Conservation (phyloP, 139 green algal genomes). For the Tetradesmus obliquus region DNA sequence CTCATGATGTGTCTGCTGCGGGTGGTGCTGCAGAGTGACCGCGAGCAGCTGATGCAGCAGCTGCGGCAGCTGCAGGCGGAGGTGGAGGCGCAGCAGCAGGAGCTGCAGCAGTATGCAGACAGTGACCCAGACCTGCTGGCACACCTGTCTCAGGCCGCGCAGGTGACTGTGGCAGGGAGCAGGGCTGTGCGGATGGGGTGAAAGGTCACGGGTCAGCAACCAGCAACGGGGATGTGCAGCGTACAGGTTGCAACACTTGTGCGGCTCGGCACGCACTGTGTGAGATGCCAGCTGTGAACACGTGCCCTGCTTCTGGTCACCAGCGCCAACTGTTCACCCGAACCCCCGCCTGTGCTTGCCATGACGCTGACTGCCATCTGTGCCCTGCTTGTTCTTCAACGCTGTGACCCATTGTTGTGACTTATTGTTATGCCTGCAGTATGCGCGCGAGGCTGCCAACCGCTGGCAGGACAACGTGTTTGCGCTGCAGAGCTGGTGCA, state of each 20-base stretch:
- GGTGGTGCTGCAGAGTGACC: conserved; percentile 43
- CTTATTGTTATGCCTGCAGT: background rate
- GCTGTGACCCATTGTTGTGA: background rate
- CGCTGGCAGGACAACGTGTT: conserved; percentile 74
- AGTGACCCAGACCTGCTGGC: conserved; percentile 68
- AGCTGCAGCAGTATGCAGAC: conserved; percentile 65
- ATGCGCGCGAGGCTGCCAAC: conserved; percentile 72
- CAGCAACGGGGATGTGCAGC: background rate
- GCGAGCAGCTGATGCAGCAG: conserved; percentile 50
- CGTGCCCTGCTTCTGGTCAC: background rate
- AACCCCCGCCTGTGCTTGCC: background rate
- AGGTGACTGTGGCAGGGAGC: background rate
- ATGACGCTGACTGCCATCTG: background rate
- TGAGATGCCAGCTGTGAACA: background rate
- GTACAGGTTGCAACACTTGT: too few species aligned
- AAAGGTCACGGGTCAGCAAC: too few species aligned
- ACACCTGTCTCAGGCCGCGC: background rate
- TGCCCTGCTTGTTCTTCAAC: too few species aligned
- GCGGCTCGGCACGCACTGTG: too few species aligned
- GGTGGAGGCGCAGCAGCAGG: conserved; percentile 48
- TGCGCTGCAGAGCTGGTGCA: conserved; percentile 68
- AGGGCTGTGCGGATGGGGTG: background rate
- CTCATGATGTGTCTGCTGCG: too few species aligned
- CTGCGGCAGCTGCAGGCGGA: conserved; percentile 53
- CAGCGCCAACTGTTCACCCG: too few species aligned